Percentiles rank a stretch among this genome's conserved stretches.
phyloP scores from a whole-genome alignment of 2,329 filamentous ascomycete genomes.

The Fusarium sarcochroum region DNA sequence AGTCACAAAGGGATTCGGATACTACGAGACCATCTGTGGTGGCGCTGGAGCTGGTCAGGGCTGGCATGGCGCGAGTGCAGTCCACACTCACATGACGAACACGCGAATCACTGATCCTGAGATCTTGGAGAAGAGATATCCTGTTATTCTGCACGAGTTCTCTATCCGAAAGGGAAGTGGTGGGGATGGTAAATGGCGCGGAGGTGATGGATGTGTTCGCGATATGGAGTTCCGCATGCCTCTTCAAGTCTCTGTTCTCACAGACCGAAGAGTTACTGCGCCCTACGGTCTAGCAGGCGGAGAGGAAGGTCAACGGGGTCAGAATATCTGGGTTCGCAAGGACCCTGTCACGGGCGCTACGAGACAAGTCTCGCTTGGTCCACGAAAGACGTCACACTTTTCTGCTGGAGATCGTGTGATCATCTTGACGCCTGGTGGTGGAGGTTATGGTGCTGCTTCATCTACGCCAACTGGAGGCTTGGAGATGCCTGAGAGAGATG shows the following conservation, averaged over 20 bases:
- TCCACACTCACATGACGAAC: slow-evolving; percentile 57
- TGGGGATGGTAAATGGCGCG: slow-evolving; percentile 74
- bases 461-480: not conserved
- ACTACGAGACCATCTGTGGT: slow-evolving; percentile 55
- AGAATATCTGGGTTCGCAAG: slow-evolving; percentile 76
- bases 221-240: slow-evolving; percentile 87
- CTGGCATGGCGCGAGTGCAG: slow-evolving; percentile 51
- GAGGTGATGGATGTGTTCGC: slow-evolving; percentile 82
- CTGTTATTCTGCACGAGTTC: slow-evolving; percentile 52
- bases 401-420: slow-evolving; percentile 45
- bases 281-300: slow-evolving; percentile 84
- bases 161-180: slow-evolving; percentile 56
- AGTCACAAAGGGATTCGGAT: slow-evolving; percentile 52
- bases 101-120: slow-evolving; percentile 56
- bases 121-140: slow-evolving; percentile 55
- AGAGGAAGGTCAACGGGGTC: slow-evolving; percentile 74
- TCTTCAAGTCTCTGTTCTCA: slow-evolving; percentile 83
- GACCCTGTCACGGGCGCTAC: slow-evolving; percentile 50
- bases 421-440: slow-evolving; percentile 47
- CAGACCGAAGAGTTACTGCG: slow-evolving; percentile 80
- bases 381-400: slow-evolving; percentile 42
- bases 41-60: slow-evolving; percentile 50
- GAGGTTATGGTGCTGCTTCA: slow-evolving; percentile 39
- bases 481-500: slow-evolving; percentile 20
- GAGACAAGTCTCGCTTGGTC: slow-evolving; percentile 48